Evolutionary conservation across 257 asterid species (phyloP).

Genomic region (Solanum ahanhuiri): DNA sequence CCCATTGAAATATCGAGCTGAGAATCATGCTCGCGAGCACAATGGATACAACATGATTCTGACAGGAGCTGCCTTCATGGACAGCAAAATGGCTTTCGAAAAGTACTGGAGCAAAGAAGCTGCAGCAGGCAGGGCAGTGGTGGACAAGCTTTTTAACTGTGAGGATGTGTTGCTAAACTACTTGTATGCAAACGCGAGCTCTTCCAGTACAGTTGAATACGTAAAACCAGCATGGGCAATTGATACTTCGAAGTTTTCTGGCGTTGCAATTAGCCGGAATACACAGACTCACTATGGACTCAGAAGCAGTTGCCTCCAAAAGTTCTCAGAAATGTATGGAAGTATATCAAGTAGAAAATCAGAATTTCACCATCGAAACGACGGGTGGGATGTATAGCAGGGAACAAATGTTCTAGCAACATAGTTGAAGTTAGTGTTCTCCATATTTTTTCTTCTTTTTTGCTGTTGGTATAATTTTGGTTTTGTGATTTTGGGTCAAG

Average conservation of each 20-base stretch:
- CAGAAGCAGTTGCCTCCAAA: conserved; percentile 48
- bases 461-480: conserved; percentile 7
- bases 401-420: conserved; percentile 1
- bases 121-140: conserved; percentile 43
- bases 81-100: conserved; percentile 42
- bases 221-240: conserved; percentile 64
- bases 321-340: conserved; percentile 63
- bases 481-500: conserved; percentile 1
- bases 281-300: conserved; percentile 59
- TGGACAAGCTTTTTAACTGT: conserved; percentile 62
- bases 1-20: conserved; percentile 50
- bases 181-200: conserved; percentile 67
- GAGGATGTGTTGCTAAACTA: conserved; percentile 92
- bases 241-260: conserved; percentile 74
- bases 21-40: conserved; percentile 65
- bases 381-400: conserved; percentile 94
- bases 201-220: conserved; percentile 53
- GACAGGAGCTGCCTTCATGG: conserved; percentile 91
- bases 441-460: background rate
- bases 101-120: conserved; percentile 79
- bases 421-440: conserved; percentile 2
- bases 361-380: conserved; percentile 52
- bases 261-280: conserved; percentile 75
- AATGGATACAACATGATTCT: conserved; percentile 80
- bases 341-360: conserved; percentile 45